phyloP scores from a whole-genome alignment of 139 green algal genomes.

The Chlorella sorokiniana region DNA sequence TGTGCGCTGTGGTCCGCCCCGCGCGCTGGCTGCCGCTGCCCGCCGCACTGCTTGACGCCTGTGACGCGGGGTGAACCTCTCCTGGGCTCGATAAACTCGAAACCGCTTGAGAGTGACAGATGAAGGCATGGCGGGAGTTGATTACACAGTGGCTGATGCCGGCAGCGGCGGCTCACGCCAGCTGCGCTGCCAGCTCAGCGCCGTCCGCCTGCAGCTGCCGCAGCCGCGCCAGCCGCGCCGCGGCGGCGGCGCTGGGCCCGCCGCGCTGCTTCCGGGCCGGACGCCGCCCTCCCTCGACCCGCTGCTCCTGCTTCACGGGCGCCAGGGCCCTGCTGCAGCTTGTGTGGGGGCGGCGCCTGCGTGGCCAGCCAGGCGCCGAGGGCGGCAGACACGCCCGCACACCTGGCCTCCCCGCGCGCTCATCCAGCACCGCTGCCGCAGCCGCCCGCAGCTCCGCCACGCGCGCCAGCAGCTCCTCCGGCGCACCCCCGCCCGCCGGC shows the following conservation, averaged over 20 bases:
- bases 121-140: too few species aligned
- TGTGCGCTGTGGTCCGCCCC: neutral
- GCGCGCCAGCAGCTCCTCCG: neutral
- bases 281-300: neutral
- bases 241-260: neutral
- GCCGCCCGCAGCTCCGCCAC: conserved; percentile 5
- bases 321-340: neutral
- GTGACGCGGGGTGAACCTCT: neutral
- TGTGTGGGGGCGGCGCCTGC: too few species aligned
- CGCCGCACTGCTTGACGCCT: neutral
- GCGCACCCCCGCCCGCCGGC: neutral
- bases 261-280: neutral
- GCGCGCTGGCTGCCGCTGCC: neutral
- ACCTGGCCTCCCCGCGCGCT: neutral
- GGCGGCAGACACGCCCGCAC: neutral
- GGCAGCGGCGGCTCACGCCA: too few species aligned
- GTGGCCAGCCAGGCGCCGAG: neutral
- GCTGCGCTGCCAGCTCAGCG: neutral
- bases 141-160: too few species aligned
- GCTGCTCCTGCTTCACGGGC: neutral
- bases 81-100: too few species aligned
- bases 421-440: neutral
- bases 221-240: conserved; percentile 6
- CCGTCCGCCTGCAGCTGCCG: conserved; percentile 2
- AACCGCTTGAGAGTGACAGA: too few species aligned